These are phyloP conservation scores for Fagus sylvatica DNA, from an alignment of 306 rosid genomes.

Conservation along the genomic window DNA sequence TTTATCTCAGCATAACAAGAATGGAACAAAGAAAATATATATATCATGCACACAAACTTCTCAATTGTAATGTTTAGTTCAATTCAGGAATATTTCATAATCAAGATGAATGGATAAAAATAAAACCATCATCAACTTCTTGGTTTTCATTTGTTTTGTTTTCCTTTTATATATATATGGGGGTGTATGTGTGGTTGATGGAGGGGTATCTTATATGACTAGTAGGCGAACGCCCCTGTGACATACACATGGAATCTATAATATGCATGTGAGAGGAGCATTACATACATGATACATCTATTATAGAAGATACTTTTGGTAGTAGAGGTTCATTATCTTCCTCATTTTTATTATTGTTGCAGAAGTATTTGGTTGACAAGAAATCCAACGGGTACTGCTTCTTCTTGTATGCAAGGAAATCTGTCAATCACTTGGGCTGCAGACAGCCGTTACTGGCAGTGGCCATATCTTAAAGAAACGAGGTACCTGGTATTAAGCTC, in stretches of 20 bases:
- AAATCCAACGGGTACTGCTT: constrained; percentile 41
- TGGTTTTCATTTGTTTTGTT: neutral
- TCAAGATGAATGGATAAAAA: neutral
- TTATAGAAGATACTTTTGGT: too few relatives aligned
- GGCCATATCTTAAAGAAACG: constrained; percentile 31
- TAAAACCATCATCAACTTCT: neutral
- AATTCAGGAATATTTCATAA: neutral
- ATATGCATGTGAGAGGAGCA: too few relatives aligned
- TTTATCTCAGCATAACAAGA: neutral
- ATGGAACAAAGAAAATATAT: too few relatives aligned
- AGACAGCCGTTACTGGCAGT: constrained; percentile 35
- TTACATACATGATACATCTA: too few relatives aligned
- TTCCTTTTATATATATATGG: neutral
- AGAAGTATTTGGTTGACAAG: constrained; percentile 48
- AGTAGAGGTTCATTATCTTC: neutral
- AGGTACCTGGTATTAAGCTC: constrained; percentile 19
- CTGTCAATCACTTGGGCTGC: constrained; percentile 40
- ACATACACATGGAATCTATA: too few relatives aligned
- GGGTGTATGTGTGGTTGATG: too few relatives aligned
- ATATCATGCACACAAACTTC: too few relatives aligned
- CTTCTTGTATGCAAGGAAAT: constrained; percentile 44
- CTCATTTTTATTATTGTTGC: neutral
- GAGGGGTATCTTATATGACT: too few relatives aligned
- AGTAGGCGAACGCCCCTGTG: too few relatives aligned
- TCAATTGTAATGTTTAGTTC: neutral